A percentile compares a stretch with the other conserved stretches of the same genome.
Conservation (phyloP, 768 basidiomycete species). For the Mycena kentingensis region DNA sequence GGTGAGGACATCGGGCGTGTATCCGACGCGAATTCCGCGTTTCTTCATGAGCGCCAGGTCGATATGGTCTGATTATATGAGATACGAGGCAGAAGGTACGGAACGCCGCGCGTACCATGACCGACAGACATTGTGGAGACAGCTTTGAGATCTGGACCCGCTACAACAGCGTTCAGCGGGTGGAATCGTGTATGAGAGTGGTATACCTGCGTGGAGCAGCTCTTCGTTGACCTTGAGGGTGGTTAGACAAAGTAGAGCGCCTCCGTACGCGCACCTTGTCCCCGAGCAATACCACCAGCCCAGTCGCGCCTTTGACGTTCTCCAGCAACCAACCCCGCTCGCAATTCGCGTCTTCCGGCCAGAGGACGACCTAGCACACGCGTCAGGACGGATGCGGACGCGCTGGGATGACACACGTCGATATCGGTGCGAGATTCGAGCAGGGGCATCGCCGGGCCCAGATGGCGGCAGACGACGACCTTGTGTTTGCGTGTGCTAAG, state of each 20-base stretch:
- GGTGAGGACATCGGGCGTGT: conserved; percentile 92
- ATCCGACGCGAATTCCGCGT: conserved; percentile 74
- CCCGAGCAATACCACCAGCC: conserved; percentile 65
- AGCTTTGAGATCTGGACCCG: conserved; percentile 72
- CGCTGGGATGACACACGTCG: not conserved
- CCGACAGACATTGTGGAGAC: conserved; percentile 96
- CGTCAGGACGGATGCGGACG: too few species aligned
- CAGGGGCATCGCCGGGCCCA: conserved; percentile 20
- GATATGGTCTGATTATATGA: conserved; percentile 71
- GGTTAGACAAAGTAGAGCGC: not conserved
- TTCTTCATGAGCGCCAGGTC: conserved; percentile 59
- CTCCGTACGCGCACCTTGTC: conserved; percentile 57
- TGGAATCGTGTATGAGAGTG: not conserved
- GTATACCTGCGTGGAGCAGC: conserved; percentile 59
- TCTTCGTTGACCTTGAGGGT: conserved; percentile 68
- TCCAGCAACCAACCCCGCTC: conserved; percentile 72
- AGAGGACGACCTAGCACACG: conserved; percentile 38
- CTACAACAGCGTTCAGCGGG: conserved; percentile 36
- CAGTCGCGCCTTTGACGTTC: conserved; percentile 64
- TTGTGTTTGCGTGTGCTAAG: conserved; percentile 12
- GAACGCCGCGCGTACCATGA: conserved; percentile 52
- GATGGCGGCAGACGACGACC: conserved; percentile 20
- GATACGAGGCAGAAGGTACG: not conserved
- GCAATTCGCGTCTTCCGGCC: conserved; percentile 63
- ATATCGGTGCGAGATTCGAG: conserved; percentile 10